A percentile compares a stretch with the other conserved stretches of the same genome.
These are phyloP conservation scores for Blastomyces gilchristii DNA, from an alignment of 2,329 filamentous ascomycete species.

Conservation along the genomic window DNA sequence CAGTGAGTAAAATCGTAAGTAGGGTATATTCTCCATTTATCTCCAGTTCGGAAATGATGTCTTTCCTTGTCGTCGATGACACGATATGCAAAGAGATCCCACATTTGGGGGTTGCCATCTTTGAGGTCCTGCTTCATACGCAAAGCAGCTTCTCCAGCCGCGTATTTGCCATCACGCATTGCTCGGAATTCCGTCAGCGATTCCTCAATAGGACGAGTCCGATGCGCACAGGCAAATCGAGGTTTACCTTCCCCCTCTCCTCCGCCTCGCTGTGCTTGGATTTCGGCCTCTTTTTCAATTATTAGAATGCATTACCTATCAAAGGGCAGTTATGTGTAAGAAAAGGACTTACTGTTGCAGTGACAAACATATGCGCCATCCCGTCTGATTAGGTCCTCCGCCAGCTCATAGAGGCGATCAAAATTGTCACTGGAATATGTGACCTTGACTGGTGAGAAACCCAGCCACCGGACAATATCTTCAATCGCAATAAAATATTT, in stretches of 20 bases:
- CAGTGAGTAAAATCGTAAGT: slow-evolving; percentile 92
- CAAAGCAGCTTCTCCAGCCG: slow-evolving; percentile 69
- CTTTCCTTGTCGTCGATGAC: slow-evolving; percentile 53
- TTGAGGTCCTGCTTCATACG: slow-evolving; percentile 86
- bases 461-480: slow-evolving; percentile 75
- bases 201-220: slow-evolving; percentile 61
- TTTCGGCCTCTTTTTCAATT: slow-evolving; percentile 51
- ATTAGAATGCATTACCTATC: background rate
- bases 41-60: slow-evolving; percentile 64
- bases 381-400: slow-evolving; percentile 67
- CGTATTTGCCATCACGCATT: slow-evolving; percentile 88
- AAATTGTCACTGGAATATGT: slow-evolving; percentile 91
- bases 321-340: background rate
- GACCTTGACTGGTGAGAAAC: slow-evolving; percentile 63
- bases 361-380: slow-evolving; percentile 74
- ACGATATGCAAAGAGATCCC: slow-evolving; percentile 87
- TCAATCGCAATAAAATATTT: slow-evolving; percentile 81
- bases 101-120: slow-evolving; percentile 86
- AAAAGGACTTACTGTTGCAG: slow-evolving; percentile 48
- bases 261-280: slow-evolving; percentile 74
- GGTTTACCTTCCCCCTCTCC: slow-evolving; percentile 56
- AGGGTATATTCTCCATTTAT: slow-evolving; percentile 85
- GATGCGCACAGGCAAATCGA: slow-evolving; percentile 71
- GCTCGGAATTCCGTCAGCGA: slow-evolving; percentile 75
- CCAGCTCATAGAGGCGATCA: slow-evolving; percentile 73